Evolutionary conservation across 371 early-diverging fungal species (phyloP).

Genomic region (Mucor ambiguus): DNA sequence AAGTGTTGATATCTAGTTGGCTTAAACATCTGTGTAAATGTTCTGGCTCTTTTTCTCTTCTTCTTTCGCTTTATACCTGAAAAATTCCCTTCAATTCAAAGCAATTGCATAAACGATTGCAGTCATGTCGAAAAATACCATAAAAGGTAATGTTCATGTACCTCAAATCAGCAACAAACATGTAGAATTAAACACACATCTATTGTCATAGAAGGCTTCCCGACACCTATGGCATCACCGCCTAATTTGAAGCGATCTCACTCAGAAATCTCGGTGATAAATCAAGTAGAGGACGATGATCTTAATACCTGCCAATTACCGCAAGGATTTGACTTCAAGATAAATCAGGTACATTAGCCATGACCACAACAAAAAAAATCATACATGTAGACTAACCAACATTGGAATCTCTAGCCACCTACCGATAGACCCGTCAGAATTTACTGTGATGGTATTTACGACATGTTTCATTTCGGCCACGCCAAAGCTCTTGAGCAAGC

Average conservation of each 20-base stretch:
- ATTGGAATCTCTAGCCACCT: constrained; percentile 52
- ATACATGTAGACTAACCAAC: background rate
- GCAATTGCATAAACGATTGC: constrained; percentile 2
- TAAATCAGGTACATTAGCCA: constrained; percentile 18
- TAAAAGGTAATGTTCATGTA: background rate
- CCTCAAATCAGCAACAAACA: background rate
- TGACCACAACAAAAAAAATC: background rate
- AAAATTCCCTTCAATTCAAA: background rate
- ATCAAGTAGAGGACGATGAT: background rate
- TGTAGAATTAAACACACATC: background rate
- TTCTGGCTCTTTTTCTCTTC: background rate
- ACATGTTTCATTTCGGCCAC: constrained; percentile 96
- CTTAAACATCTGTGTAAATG: background rate
- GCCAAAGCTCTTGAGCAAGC: constrained; percentile 93
- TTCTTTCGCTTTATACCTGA: background rate
- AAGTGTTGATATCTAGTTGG: constrained; percentile 4
- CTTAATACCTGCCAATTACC: background rate
- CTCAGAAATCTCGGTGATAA: constrained; percentile 1
- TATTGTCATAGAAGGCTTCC: background rate
- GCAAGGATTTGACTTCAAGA: constrained; percentile 23
- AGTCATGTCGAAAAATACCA: constrained; percentile 7
- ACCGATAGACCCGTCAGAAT: constrained; percentile 79
- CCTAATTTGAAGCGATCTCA: constrained; percentile 3
- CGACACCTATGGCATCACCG: background rate
- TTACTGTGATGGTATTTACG: constrained; percentile 94